Percentiles rank a stretch among this genome's conserved stretches.
Evolutionary conservation across 129 eudicot genomes (phyloP).

Genomic region (Escallonia rubra): DNA sequence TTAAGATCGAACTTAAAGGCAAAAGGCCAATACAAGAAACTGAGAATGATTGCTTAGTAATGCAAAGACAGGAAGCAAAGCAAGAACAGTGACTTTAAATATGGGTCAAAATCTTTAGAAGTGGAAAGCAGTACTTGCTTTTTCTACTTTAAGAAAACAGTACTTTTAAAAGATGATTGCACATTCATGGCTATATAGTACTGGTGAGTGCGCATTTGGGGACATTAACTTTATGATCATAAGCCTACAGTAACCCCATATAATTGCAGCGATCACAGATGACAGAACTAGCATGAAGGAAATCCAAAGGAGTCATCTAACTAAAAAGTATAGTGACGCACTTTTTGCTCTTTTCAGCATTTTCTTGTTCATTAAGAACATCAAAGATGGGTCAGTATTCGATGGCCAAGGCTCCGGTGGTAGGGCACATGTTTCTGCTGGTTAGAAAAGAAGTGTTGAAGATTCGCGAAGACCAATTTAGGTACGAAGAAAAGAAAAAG

Average conservation of each 20-base stretch:
- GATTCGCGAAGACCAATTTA: neutral
- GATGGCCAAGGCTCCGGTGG: neutral
- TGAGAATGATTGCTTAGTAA: neutral
- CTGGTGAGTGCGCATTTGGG: conserved; percentile 1
- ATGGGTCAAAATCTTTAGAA: conserved; percentile 9
- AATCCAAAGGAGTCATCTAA: neutral
- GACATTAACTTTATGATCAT: neutral
- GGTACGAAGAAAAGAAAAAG: too few species aligned
- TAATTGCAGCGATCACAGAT: neutral
- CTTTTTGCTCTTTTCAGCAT: neutral
- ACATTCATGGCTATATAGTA: conserved; percentile 1
- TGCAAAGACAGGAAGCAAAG: neutral
- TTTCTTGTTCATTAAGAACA: neutral
- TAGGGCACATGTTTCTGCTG: neutral
- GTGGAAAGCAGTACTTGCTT: conserved; percentile 1
- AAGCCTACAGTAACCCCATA: neutral
- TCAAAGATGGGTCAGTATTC: neutral
- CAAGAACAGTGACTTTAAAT: neutral
- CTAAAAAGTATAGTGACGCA: neutral
- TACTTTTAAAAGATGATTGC: neutral
- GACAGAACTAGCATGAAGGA: neutral
- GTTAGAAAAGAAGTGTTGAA: neutral
- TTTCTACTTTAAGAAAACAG: neutral
- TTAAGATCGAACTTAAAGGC: neutral
- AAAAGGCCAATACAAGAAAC: neutral